A percentile compares a stretch with the other conserved stretches of the same genome.
These are phyloP conservation scores for Populus deltoides DNA, from an alignment of 345 rosid genomes.

Conservation along the genomic window DNA sequence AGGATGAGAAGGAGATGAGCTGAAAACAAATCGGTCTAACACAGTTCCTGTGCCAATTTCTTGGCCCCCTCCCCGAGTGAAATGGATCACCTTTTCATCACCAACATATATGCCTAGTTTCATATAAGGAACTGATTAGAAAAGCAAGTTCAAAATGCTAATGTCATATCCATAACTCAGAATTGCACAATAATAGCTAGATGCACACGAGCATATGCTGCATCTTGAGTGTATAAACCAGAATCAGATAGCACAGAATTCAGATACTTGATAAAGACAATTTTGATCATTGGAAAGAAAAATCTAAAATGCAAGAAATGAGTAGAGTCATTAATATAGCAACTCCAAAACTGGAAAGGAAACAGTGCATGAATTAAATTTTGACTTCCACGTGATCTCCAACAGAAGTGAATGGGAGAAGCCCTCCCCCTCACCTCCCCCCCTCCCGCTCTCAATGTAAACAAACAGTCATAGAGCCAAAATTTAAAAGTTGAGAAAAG, in stretches of 20 bases:
- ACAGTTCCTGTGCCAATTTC: conserved; percentile 65
- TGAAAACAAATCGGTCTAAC: conserved; percentile 52
- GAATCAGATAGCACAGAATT: background rate
- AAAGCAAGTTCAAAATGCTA: background rate
- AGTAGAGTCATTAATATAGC: background rate
- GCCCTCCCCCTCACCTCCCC: background rate
- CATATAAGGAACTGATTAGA: background rate
- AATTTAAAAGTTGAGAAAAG: background rate
- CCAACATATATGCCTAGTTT: conserved; percentile 61
- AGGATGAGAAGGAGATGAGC: conserved; percentile 43
- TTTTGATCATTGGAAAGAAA: background rate
- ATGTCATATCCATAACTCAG: background rate
- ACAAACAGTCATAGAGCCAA: background rate
- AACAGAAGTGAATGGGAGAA: no score
- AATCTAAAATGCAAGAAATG: background rate
- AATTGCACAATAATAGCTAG: background rate
- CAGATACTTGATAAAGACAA: no score
- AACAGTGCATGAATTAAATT: background rate
- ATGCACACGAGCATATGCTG: background rate
- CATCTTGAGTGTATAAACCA: background rate
- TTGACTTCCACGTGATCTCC: background rate
- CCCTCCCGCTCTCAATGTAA: background rate
- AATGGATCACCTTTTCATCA: conserved; percentile 66
- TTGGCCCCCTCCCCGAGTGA: conserved; percentile 64
- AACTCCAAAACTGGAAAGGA: background rate